A percentile compares a stretch with the other conserved stretches of the same genome.
These are phyloP conservation scores for Acanthamoeba royreba DNA, from an alignment of 208 protist genomes.

Conservation along the genomic window DNA sequence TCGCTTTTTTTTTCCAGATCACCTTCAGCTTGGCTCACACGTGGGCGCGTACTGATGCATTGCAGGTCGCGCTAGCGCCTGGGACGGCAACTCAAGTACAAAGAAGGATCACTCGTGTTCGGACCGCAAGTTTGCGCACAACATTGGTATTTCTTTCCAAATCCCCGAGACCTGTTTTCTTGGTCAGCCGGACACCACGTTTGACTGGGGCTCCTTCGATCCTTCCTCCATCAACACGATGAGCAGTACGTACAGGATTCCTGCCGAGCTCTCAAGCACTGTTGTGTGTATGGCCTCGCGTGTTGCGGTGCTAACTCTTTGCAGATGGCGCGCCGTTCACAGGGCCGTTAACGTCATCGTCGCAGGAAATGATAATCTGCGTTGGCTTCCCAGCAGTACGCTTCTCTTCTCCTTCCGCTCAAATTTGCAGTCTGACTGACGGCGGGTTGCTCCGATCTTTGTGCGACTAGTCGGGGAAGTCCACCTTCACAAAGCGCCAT, in stretches of 20 bases:
- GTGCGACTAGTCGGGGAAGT: neutral
- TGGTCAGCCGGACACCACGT: neutral
- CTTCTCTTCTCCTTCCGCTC: no score
- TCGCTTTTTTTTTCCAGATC: no score
- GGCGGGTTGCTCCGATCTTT: no score
- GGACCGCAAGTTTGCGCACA: constrained; percentile 36
- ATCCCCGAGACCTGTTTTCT: constrained; percentile 13
- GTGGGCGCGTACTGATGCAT: neutral
- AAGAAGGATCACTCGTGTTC: constrained; percentile 31
- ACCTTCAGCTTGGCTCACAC: neutral
- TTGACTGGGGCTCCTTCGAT: neutral
- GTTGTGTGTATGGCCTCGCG: neutral
- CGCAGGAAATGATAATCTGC: neutral
- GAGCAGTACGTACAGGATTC: neutral
- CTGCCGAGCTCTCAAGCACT: neutral
- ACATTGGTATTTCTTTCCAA: neutral
- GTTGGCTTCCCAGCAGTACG: constrained; percentile 25
- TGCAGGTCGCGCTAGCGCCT: neutral
- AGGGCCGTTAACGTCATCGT: neutral
- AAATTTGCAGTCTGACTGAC: no score
- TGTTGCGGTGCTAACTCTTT: neutral
- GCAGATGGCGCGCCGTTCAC: neutral
- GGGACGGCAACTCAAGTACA: no score
- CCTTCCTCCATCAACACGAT: neutral
- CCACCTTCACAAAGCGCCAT: constrained; percentile 5